Percentiles rank a stretch among this genome's conserved stretches.
Conservation (phyloP, 176 grass and related monocot species). For the Pontederia crassipes region DNA sequence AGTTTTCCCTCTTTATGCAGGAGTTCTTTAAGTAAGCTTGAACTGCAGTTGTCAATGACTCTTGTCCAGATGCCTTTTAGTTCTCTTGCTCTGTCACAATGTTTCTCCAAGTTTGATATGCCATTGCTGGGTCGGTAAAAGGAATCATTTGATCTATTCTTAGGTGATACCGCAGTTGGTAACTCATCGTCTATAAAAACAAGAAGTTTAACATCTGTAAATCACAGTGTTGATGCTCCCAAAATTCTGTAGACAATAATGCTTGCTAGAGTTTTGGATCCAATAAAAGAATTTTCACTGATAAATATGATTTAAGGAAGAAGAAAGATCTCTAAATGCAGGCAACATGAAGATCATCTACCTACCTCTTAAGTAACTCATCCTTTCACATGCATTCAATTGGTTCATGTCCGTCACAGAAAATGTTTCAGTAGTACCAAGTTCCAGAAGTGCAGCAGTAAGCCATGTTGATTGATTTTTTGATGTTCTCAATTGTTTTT, state of each 20-base stretch:
- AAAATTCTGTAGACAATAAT: too few species aligned
- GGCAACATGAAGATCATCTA: not conserved
- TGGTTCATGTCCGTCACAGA: constrained; percentile 32
- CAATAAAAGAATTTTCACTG: too few species aligned
- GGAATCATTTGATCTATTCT: constrained; percentile 40
- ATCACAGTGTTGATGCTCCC: too few species aligned
- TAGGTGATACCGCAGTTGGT: constrained; percentile 26
- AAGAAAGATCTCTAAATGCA: not conserved
- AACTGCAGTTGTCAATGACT: constrained; percentile 65
- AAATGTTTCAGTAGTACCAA: constrained; percentile 67
- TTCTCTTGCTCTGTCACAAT: constrained; percentile 64
- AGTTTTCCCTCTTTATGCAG: constrained; percentile 65
- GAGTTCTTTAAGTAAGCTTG: constrained; percentile 33
- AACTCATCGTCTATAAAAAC: constrained; percentile 43
- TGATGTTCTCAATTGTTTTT: constrained; percentile 82
- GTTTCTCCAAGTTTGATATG: constrained; percentile 33
- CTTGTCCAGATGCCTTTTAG: constrained; percentile 61
- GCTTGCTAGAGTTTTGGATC: too few species aligned
- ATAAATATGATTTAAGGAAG: not conserved
- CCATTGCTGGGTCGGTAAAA: constrained; percentile 44
- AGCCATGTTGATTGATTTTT: constrained; percentile 92
- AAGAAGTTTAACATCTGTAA: not conserved
- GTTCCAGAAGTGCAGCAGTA: constrained; percentile 84
- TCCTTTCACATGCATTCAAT: constrained; percentile 41
- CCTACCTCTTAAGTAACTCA: constrained; percentile 27